A percentile compares a stretch with the other conserved stretches of the same genome.
phyloP scores from a whole-genome alignment of 306 rosid genomes.

The Vigna trinervia region DNA sequence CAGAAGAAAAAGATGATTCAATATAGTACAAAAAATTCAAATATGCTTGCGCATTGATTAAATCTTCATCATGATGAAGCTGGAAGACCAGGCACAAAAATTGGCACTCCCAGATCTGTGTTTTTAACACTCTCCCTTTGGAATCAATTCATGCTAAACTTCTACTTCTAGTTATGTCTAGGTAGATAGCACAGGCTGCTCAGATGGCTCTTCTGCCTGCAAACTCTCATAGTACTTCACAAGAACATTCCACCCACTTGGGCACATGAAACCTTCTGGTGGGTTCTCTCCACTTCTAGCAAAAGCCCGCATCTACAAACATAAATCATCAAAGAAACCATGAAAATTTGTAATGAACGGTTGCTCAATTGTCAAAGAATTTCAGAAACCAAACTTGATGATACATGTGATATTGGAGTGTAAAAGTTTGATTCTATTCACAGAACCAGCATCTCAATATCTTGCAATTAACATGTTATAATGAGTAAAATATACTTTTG shows the following conservation, averaged over 20 bases:
- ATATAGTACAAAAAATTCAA: slow-evolving; percentile 41
- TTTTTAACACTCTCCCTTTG: slow-evolving; percentile 30
- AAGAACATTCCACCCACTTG: slow-evolving; percentile 92
- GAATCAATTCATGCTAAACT: slow-evolving; percentile 38
- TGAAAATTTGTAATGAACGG: not conserved
- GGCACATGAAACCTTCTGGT: slow-evolving; percentile 98
- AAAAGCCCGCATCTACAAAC: slow-evolving; percentile 78
- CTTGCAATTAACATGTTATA: not conserved
- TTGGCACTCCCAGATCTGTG: slow-evolving; percentile 43
- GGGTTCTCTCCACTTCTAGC: slow-evolving; percentile 92
- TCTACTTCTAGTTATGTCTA: slow-evolving; percentile 46
- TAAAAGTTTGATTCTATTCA: not conserved
- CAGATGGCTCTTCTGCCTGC: slow-evolving; percentile 70
- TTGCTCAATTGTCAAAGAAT: slow-evolving; percentile 3
- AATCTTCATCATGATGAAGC: slow-evolving; percentile 33
- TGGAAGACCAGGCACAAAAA: slow-evolving; percentile 50
- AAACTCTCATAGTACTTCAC: slow-evolving; percentile 82
- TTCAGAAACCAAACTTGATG: not conserved
- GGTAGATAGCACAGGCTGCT: slow-evolving; percentile 65
- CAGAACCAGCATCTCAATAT: slow-evolving; percentile 1
- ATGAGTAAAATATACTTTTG: not conserved
- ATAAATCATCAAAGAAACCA: slow-evolving; percentile 30
- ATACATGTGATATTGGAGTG: not conserved
- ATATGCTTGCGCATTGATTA: slow-evolving; percentile 43
- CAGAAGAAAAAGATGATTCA: slow-evolving; percentile 17